Evolutionary conservation across 257 asterid species (phyloP), one percentile per base, ranked within the genome.

Genomic region (Petrea volubilis): DNA sequence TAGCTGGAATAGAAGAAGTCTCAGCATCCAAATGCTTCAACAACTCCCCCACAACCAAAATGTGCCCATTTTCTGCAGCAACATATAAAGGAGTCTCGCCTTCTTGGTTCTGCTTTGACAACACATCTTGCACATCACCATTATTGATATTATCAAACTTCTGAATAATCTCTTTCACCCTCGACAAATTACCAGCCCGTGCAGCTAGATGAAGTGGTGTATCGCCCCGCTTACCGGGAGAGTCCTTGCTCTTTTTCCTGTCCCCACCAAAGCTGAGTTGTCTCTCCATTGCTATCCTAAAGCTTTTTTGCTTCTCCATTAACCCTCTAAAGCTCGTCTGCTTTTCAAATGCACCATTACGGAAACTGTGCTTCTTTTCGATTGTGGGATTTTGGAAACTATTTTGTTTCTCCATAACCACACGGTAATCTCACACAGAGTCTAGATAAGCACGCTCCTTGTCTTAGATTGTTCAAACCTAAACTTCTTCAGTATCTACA

Each of bases 241-340:
- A 95, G 55, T 92, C 98, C 73, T 84, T 90, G 74, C 82, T 68
- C 84, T 83, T 86, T 71, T 79, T 92, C 85, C 81, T 81, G 82
- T 94, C 98, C 17, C 80, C 96, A 44, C 90, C 96, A 61, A 92
- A 92, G 71, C 97, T 92, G 17, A 86, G 67, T 77, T 95, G 96
- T 61, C 96, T 90, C 87, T 95, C 99, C 95, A 95, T 84, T 31
- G 90, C 95, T 74, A 92, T 82, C 81, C 96, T 83, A 53, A 95
- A 95, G 77, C 99, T 95, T 64, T 87, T 92, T 80, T 95, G 99
- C 83, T 95, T 95, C 78, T 92, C 99, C 94, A 92, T 88, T 49
- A 90, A 82, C 15, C 99, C 99, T 76, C 77, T 82, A 49, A 90
- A 91, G 78, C 98, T 91, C 82, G 80, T 90, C 77, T 92, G 99